phyloP scores from a whole-genome alignment of 768 basidiomycete genomes.

The Mycena leptocephala region DNA sequence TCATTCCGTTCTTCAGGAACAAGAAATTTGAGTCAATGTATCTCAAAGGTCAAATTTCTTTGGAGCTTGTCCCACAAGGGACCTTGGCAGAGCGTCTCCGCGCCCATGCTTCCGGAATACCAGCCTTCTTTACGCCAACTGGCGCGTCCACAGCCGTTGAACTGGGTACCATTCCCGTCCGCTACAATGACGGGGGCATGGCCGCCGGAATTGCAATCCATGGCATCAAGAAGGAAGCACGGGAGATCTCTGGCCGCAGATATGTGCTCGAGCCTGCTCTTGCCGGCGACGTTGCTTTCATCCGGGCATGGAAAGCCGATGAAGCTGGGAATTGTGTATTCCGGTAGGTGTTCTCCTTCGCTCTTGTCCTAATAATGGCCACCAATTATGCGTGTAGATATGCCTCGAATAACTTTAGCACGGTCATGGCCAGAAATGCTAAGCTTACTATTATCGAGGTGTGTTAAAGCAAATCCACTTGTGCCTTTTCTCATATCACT shows the following conservation, averaged over 20 bases:
- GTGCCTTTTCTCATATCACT: background rate
- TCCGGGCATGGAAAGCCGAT: slow-evolving; percentile 94
- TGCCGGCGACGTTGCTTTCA: slow-evolving; percentile 86
- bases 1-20: slow-evolving; percentile 66
- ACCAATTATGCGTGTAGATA: slow-evolving; percentile 64
- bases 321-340: slow-evolving; percentile 94
- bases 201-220: slow-evolving; percentile 78
- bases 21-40: slow-evolving; percentile 90
- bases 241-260: slow-evolving; percentile 84
- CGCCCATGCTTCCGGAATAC: slow-evolving; percentile 92
- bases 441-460: slow-evolving; percentile 94
- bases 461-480: slow-evolving; percentile 13
- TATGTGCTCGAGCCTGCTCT: slow-evolving; percentile 90
- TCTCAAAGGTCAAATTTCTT: slow-evolving; percentile 83
- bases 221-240: slow-evolving; percentile 84
- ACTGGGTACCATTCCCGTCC: slow-evolving; percentile 82
- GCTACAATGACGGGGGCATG: slow-evolving; percentile 85
- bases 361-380: background rate
- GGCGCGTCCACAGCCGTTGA: slow-evolving; percentile 91
- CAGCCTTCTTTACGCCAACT: slow-evolving; percentile 95
- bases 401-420: slow-evolving; percentile 90
- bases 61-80: slow-evolving; percentile 94
- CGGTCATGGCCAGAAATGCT: slow-evolving; percentile 92
- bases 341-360: slow-evolving; percentile 63
- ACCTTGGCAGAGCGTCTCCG: slow-evolving; percentile 92